Evolutionary conservation across 2,329 filamentous ascomycete genomes (phyloP), one percentile per base, ranked within the genome.

Genomic region (Fusarium citri): DNA sequence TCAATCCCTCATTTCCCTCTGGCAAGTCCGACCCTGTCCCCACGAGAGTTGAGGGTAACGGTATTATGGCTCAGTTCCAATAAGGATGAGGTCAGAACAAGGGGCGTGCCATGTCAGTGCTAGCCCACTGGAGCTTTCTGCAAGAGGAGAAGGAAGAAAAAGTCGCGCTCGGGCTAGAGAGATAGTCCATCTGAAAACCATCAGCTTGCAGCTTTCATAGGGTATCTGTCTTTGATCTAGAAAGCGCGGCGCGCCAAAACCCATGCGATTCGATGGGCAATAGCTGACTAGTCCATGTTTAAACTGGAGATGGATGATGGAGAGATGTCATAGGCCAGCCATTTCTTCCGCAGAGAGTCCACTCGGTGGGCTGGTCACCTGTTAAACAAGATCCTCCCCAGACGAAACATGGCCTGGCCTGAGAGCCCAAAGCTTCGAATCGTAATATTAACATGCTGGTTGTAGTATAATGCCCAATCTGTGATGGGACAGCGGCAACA

Each of bases 331-430:
- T 71, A 71, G 67, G 63, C 41, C 66, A 63, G 65, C 40, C 64
- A 62, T 50, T 72, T 65, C 69, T 72, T 64, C 69, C 67, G 60
- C 71, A 63, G 56, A 66, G 56, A 60, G 64, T 55, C 72, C 68
- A 74, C 67, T 62, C 34, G 45, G 69, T 72, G 62, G 69, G 56
- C 66, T 67, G 71, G 73, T 75, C 71, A 75, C 69, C 71, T 73
- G 72, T 72, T 74, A 64, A 66, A 51, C 64, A 67, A 72, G 71
- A 74, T 74, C 66, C 72, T 71, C 72, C 72, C 72, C 71, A 71
- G 69, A 72, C 70, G 55, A 72, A 71, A 66, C 64, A 56, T 59
- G 50, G 57, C 60, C 62, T 63, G 63, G 53, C 34, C 46, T 59
- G 30, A 23, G 31, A 66, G 53, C 56, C 60, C 60, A 58, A 54